A percentile compares a stretch with the other conserved stretches of the same genome.
These are phyloP conservation scores for Jackrogersella multiformis DNA, from an alignment of 495 filamentous ascomycete genomes.

Conservation along the genomic window DNA sequence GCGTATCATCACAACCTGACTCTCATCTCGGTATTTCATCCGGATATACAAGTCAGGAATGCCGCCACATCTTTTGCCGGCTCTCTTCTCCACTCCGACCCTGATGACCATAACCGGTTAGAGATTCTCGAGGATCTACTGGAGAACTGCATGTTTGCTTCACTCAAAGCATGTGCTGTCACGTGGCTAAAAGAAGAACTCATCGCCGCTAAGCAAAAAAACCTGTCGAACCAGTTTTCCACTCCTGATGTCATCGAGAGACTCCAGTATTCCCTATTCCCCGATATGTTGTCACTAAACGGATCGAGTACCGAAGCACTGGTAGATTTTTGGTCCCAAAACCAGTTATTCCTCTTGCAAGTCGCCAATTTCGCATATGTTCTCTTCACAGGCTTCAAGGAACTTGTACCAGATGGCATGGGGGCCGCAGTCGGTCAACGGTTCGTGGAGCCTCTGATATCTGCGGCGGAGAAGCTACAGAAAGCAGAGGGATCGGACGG, in stretches of 20 bases:
- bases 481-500: constrained; percentile 45
- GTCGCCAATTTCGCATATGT: constrained; percentile 61
- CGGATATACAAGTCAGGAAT: constrained; percentile 72
- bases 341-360: constrained; percentile 57
- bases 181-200: constrained; percentile 90
- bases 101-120: constrained; percentile 72
- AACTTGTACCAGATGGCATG: constrained; percentile 52
- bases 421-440: constrained; percentile 58
- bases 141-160: constrained; percentile 79
- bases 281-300: constrained; percentile 45
- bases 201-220: constrained; percentile 54
- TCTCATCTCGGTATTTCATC: constrained; percentile 72
- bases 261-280: constrained; percentile 58
- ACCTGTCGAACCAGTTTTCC: constrained; percentile 64
- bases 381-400: constrained; percentile 56
- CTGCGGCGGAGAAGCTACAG: constrained; percentile 54
- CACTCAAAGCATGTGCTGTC: constrained; percentile 82
- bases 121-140: constrained; percentile 82
- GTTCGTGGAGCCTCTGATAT: constrained; percentile 62
- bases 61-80: constrained; percentile 79
- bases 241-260: constrained; percentile 59
- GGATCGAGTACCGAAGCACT: constrained; percentile 41
- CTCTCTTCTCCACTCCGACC: constrained; percentile 77
- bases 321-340: constrained; percentile 48
- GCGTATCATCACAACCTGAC: constrained; percentile 69